Percentiles rank a stretch among this genome's conserved stretches.
These are phyloP conservation scores for Phytophthora pinifolia DNA, from an alignment of 352 stramenopile species.

Conservation along the genomic window DNA sequence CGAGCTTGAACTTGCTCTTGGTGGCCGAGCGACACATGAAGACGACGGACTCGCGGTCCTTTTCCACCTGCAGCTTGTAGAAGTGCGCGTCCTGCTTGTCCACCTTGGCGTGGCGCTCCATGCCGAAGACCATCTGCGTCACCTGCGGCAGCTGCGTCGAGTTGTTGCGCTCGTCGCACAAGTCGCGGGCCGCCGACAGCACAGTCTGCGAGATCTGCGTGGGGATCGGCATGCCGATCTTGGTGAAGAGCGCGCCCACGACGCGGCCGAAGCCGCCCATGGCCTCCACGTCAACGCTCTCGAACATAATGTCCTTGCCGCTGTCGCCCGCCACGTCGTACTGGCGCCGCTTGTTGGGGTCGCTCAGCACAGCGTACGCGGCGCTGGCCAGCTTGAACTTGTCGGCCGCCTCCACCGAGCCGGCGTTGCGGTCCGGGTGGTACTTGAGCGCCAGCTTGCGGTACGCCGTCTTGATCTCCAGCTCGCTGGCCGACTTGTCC, in stretches of 20 bases:
- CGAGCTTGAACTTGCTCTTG: slow-evolving; percentile 90
- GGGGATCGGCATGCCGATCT: slow-evolving; percentile 88
- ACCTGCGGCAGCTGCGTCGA: slow-evolving; percentile 56
- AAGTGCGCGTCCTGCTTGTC: slow-evolving; percentile 91
- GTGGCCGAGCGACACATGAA: slow-evolving; percentile 79
- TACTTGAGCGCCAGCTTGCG: slow-evolving; percentile 90
- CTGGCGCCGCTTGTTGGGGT: slow-evolving; percentile 87
- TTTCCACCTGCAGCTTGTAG: slow-evolving; percentile 76
- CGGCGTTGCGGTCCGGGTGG: slow-evolving; percentile 87
- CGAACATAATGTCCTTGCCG: slow-evolving; percentile 79
- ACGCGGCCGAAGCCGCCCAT: slow-evolving; percentile 85
- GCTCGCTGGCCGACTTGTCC: slow-evolving; percentile 81
- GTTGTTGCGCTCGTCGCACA: slow-evolving; percentile 78
- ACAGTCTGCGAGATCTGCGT: slow-evolving; percentile 88
- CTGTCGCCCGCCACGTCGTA: slow-evolving; percentile 78
- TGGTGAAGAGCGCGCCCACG: slow-evolving; percentile 85
- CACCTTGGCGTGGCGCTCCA: slow-evolving; percentile 71
- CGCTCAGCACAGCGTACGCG: slow-evolving; percentile 84
- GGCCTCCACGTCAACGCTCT: slow-evolving; percentile 81
- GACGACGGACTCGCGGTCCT: slow-evolving; percentile 73
- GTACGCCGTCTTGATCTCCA: slow-evolving; percentile 91
- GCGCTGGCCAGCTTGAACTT: slow-evolving; percentile 87
- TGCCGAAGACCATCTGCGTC: slow-evolving; percentile 66
- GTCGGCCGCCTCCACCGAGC: slow-evolving; percentile 72
- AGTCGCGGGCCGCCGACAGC: slow-evolving; percentile 70